Conservation (phyloP, 441 rosid species). For the Gossypium trilobum region DNA sequence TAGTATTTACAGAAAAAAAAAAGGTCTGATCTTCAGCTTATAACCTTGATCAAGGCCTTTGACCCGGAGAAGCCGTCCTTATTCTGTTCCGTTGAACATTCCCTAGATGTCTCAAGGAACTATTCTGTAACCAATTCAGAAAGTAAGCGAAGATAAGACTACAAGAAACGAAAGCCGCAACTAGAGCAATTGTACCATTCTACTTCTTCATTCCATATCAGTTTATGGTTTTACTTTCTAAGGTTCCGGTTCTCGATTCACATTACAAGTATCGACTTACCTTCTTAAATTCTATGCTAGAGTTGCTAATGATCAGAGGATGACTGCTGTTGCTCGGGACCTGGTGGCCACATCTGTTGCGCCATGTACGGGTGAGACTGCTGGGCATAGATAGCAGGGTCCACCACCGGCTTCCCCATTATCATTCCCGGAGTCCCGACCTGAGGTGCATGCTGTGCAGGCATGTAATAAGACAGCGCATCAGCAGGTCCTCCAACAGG, state of each 20-base stretch:
- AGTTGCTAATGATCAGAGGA: constrained; percentile 42
- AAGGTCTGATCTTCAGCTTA: constrained; percentile 12
- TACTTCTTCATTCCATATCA: not conserved
- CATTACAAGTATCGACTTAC: constrained; percentile 8
- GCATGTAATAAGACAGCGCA: constrained; percentile 59
- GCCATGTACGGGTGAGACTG: constrained; percentile 59
- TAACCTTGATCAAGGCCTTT: constrained; percentile 13
- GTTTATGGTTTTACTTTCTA: not conserved
- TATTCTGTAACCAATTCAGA: not conserved
- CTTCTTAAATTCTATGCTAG: constrained; percentile 11
- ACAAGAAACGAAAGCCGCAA: not conserved
- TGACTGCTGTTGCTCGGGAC: constrained; percentile 64
- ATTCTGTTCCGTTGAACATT: not conserved
- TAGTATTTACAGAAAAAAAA: constrained; percentile 20
- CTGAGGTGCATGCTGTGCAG: constrained; percentile 56
- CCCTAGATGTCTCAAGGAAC: not conserved
- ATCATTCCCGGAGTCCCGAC: constrained; percentile 71
- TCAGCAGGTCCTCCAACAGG: constrained; percentile 63
- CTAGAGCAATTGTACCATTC: not conserved
- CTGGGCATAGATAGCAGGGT: constrained; percentile 48
- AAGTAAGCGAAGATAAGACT: not conserved
- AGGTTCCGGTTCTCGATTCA: not conserved
- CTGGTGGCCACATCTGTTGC: constrained; percentile 65
- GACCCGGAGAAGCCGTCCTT: constrained; percentile 13
- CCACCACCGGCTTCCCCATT: constrained; percentile 69